These are phyloP conservation scores for Torulaspora microellipsoides DNA, from an alignment of 805 yeast species.

Conservation along the genomic window DNA sequence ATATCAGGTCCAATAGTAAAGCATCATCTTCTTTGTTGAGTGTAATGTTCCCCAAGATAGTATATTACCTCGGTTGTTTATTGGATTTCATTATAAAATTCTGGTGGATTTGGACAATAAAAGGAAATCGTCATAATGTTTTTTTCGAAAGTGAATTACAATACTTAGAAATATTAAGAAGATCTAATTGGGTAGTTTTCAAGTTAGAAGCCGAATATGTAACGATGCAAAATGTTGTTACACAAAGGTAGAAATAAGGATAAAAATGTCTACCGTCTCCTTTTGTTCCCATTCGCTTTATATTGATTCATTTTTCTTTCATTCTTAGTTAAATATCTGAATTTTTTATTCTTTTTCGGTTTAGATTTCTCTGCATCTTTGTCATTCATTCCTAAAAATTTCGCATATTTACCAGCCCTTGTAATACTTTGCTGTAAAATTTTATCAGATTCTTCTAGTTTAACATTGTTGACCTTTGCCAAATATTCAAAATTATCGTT, in stretches of 20 bases:
- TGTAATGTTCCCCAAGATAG: conserved; percentile 18
- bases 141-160: conserved; percentile 55
- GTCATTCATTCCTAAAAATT: conserved; percentile 51
- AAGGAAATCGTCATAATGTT: conserved; percentile 41
- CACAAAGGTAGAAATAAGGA: conserved; percentile 1
- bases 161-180: conserved; percentile 67
- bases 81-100: conserved; percentile 66
- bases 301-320: conserved; percentile 65
- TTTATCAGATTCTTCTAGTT: conserved; percentile 60
- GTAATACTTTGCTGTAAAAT: conserved; percentile 69
- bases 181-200: conserved; percentile 87
- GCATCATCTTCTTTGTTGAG: not conserved
- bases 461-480: conserved; percentile 67
- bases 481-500: conserved; percentile 51
- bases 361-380: conserved; percentile 29
- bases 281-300: conserved; percentile 39
- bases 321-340: conserved; percentile 76
- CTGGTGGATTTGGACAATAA: conserved; percentile 58
- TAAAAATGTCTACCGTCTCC: conserved; percentile 9
- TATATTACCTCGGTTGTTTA: conserved; percentile 54
- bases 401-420: conserved; percentile 81
- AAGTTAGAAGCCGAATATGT: conserved; percentile 75
- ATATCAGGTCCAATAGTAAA: conserved; percentile 12
- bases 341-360: conserved; percentile 63
- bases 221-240: conserved; percentile 12